Base-by-base conservation (phyloP, 2,329 filamentous ascomycete genomes). In the Alternaria rosae region DNA sequence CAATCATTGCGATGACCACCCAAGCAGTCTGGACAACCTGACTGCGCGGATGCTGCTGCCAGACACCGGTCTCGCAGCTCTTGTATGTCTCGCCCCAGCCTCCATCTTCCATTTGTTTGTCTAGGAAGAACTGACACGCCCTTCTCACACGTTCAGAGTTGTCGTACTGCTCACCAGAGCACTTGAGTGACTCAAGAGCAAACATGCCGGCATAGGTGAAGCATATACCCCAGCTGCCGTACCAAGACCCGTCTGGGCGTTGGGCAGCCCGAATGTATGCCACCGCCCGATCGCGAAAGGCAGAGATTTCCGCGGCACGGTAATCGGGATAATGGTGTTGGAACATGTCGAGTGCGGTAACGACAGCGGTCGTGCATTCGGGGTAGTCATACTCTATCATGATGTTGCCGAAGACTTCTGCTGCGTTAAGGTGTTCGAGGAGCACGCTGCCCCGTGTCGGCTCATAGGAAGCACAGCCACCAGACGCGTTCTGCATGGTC, bases 301-400 rank as follows among this genome's bases (percentile, higher is more conserved):
- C 77, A 9, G 87, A 83, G 68, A 99, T 94, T 62, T 98, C 94
- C 0, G 85, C 79, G 0, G 86, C 76, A 52, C 94, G 88, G 79
- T 99, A 97, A 26, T 90, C 83, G 0, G 94, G 93, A 84, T 93
- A 96, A 77, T 92, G 85, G 72, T 91, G 86, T 68, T 88, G 87
- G 83, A 98, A 98, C 2, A 94, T 84, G 5, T 90, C 91, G 20
- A 99, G 84, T 0, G 92, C 93, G 1, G 92, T 97, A 4, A 99
- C 91, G 28, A 93, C 93, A 1, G 95, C 94, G 3, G 95, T 98
- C 0, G 95, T 99, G 83, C 95, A 99, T 79, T 99, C 95, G 0
- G 94, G 93, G 75, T 99, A 98, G 78, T 97, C 93, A 78, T 99
- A 99, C 76, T 98, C 94, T 56, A 99, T 91, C 95, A 99, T 99